phyloP scores from a whole-genome alignment of 345 rosid species.

The Passiflora organensis region DNA sequence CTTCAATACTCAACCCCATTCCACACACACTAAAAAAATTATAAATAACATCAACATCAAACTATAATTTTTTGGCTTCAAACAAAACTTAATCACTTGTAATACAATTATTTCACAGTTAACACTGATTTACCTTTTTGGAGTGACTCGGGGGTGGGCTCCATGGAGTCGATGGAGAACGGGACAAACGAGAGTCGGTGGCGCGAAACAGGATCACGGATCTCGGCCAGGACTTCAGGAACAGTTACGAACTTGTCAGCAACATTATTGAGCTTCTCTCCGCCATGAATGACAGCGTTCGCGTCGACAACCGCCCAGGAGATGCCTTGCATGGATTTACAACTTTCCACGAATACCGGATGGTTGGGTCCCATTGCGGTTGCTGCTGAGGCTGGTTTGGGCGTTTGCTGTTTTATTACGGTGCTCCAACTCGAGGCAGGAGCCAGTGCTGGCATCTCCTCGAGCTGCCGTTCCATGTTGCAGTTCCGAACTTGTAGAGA shows the following conservation, averaged over 20 bases:
- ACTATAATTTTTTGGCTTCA: not conserved
- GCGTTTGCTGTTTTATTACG: constrained; percentile 44
- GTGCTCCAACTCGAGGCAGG: constrained; percentile 61
- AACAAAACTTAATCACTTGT: no score
- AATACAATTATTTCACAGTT: no score
- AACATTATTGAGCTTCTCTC: constrained; percentile 44
- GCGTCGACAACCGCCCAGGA: constrained; percentile 80
- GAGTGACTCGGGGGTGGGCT: constrained; percentile 81
- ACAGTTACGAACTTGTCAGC: constrained; percentile 83
- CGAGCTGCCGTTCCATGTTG: no score
- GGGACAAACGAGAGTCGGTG: constrained; percentile 72
- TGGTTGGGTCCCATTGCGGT: constrained; percentile 25
- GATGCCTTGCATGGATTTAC: constrained; percentile 72
- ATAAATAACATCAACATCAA: not conserved
- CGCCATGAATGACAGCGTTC: constrained; percentile 75
- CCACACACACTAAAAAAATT: not conserved
- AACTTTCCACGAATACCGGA: constrained; percentile 41
- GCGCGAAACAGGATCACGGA: constrained; percentile 88
- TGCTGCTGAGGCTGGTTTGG: constrained; percentile 19
- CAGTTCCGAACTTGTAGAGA: no score
- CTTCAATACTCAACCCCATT: not conserved
- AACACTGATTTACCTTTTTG: constrained; percentile 44
- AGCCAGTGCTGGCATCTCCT: no score
- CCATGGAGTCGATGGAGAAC: constrained; percentile 66
- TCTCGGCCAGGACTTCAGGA: constrained; percentile 70